A percentile compares a stretch with the other conserved stretches of the same genome.
Evolutionary conservation across 2,329 filamentous ascomycete species (phyloP).

Genomic region (Colletotrichum spinosum): DNA sequence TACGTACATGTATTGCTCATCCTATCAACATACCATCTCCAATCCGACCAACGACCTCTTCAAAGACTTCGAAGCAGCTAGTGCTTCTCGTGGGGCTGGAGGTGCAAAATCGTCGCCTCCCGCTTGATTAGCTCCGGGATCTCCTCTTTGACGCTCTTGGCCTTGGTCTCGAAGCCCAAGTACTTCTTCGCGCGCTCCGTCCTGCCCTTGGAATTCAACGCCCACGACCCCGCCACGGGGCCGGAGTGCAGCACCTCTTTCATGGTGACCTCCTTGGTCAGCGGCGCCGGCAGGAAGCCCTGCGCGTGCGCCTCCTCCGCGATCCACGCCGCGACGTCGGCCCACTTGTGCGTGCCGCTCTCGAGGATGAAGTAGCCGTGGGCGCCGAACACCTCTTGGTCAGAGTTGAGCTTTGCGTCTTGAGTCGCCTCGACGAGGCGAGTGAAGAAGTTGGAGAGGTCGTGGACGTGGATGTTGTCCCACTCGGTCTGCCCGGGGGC

Average conservation of each 20-base stretch:
- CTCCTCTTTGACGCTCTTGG: constrained; percentile 50
- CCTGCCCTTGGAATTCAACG: constrained; percentile 57
- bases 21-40: no score
- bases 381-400: constrained; percentile 72
- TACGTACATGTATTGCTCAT: no score
- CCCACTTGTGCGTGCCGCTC: constrained; percentile 72
- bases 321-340: constrained; percentile 66
- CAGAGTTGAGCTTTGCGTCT: constrained; percentile 64
- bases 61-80: neutral
- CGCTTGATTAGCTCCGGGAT: constrained; percentile 50
- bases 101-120: constrained; percentile 53
- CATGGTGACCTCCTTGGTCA: constrained; percentile 44
- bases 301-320: constrained; percentile 64
- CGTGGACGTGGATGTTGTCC: constrained; percentile 64
- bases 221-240: constrained; percentile 43
- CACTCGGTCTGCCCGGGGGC: constrained; percentile 59
- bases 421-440: constrained; percentile 62
- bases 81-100: constrained; percentile 45
- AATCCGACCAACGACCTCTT: no score
- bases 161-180: constrained; percentile 58
- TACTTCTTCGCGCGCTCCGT: constrained; percentile 57
- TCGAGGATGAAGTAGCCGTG: constrained; percentile 76
- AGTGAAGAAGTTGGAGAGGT: constrained; percentile 58
- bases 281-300: constrained; percentile 44
- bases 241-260: constrained; percentile 44